Conservation (phyloP, 768 basidiomycete genomes). For the Leccinum longicurvipes region DNA sequence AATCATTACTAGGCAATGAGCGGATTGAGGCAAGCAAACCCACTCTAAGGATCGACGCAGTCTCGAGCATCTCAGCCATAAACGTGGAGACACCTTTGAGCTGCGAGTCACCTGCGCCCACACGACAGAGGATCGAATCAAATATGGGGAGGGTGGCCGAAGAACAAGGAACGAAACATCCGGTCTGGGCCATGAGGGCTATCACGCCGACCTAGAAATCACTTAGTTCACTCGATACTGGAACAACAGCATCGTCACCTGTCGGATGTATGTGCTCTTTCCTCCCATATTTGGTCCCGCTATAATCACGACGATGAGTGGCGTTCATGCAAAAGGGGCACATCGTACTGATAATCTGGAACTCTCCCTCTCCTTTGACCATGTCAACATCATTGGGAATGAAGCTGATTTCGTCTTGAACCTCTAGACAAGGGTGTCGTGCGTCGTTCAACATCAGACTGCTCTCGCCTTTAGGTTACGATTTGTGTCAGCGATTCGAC, state of each 20-base stretch:
- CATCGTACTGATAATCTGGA: conserved; percentile 85
- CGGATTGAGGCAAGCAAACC: conserved; percentile 18
- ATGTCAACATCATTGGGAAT: conserved; percentile 96
- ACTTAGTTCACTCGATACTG: not conserved
- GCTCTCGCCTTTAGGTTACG: conserved; percentile 57
- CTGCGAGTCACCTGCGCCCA: conserved; percentile 97
- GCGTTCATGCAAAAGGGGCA: not conserved
- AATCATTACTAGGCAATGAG: not conserved
- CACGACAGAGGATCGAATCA: conserved; percentile 92
- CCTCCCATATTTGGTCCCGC: conserved; percentile 99
- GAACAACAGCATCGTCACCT: conserved; percentile 41
- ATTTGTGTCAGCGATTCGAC: not conserved
- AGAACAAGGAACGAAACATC: conserved; percentile 92
- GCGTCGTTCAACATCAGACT: conserved; percentile 80
- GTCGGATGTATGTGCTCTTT: conserved; percentile 95
- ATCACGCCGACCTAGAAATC: conserved; percentile 79
- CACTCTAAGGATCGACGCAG: conserved; percentile 89
- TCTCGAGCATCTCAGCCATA: conserved; percentile 99
- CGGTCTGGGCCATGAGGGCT: conserved; percentile 92
- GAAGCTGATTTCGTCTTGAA: conserved; percentile 92
- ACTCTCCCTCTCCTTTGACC: conserved; percentile 90
- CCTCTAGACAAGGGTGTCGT: conserved; percentile 93
- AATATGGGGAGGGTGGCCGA: conserved; percentile 88
- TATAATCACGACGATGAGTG: conserved; percentile 25
- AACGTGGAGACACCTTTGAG: conserved; percentile 98